Evolutionary conservation across 208 protist species (phyloP), one percentile per base, ranked within the genome.

Genomic region (Acanthamoeba quina): DNA sequence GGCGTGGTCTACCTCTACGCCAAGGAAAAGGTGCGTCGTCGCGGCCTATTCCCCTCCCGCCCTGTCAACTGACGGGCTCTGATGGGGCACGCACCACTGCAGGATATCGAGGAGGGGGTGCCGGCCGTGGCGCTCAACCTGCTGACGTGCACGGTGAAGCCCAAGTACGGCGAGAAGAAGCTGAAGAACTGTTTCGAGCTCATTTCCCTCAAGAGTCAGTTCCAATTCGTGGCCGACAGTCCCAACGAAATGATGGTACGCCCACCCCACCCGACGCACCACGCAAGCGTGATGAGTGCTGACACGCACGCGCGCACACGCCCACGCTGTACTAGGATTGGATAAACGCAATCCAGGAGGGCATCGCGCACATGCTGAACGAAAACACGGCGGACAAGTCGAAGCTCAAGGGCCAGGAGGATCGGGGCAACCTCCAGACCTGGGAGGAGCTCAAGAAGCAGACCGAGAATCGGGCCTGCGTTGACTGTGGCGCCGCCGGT

Each of bases 181-280:
- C 82, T 68, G 10, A 89, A 66, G 82, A 89, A 66, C 82, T 89
- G 82, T 52, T 89, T 89, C 82, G 82, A 89, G 26, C 82, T 89
- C 15, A 66, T 89, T 6, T 89, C 82, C 10, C 54, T 89, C 82
- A 89, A 58, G 47, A 58, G 56, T n/a, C 82, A 66, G 47, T 89
- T 68, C 82, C 82, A 89, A 44, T 66, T 89, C 29, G 54, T 89
- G 24, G 82, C 82, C 34, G 82, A 89, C 21, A 68, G 34, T 1
- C 82, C 44, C 7, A 49, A 31, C 3, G 82, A 58, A 37, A 89
- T 89, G 82, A 60, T 89, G 49, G 82, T 68, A 89, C 72, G 31
- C 44, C 44, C 44, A 29, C 64, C 11, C 29, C 7, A 17, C 29
- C 64, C 17, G 56, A 31, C 5, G 0, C 64, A 72, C 26, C 54